phyloP scores from a whole-genome alignment of 2,329 filamentous ascomycete genomes.

The Ascochyta rabiei region DNA sequence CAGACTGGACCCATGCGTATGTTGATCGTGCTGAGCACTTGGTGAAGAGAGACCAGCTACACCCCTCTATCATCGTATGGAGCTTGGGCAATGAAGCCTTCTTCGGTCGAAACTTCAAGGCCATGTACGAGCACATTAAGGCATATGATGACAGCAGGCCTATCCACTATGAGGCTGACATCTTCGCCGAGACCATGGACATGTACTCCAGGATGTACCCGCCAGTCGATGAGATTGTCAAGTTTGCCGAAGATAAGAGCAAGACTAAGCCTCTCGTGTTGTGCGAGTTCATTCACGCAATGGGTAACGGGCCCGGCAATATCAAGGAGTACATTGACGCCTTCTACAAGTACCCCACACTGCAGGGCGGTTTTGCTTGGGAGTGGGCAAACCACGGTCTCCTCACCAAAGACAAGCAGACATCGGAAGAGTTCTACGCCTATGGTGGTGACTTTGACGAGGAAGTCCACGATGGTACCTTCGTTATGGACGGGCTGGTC shows the following conservation, averaged over 20 bases:
- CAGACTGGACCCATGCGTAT: constrained; percentile 67
- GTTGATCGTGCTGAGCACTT: constrained; percentile 70
- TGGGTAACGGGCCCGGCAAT: constrained; percentile 76
- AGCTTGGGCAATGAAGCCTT: constrained; percentile 76
- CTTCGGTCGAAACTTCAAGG: constrained; percentile 70
- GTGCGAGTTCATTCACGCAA: constrained; percentile 64
- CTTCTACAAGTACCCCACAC: constrained; percentile 64
- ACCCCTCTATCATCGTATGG: constrained; percentile 74
- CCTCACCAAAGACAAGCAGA: constrained; percentile 47
- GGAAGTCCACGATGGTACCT: constrained; percentile 50
- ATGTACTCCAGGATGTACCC: constrained; percentile 74
- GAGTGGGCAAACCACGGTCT: constrained; percentile 56
- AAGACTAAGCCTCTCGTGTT: constrained; percentile 62
- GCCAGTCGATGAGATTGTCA: constrained; percentile 57
- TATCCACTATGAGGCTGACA: constrained; percentile 72
- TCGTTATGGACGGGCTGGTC: constrained; percentile 54
- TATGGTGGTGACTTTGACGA: constrained; percentile 55
- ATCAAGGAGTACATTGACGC: constrained; percentile 71
- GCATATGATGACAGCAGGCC: constrained; percentile 62
- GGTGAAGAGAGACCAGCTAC: constrained; percentile 72
- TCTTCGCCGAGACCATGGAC: constrained; percentile 64
- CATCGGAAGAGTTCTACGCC: constrained; percentile 49
- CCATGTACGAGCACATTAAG: constrained; percentile 70
- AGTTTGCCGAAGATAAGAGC: constrained; percentile 51
- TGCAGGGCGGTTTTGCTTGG: constrained; percentile 66